Conservation (phyloP, 345 rosid genomes). For the Sapria himalayana region DNA sequence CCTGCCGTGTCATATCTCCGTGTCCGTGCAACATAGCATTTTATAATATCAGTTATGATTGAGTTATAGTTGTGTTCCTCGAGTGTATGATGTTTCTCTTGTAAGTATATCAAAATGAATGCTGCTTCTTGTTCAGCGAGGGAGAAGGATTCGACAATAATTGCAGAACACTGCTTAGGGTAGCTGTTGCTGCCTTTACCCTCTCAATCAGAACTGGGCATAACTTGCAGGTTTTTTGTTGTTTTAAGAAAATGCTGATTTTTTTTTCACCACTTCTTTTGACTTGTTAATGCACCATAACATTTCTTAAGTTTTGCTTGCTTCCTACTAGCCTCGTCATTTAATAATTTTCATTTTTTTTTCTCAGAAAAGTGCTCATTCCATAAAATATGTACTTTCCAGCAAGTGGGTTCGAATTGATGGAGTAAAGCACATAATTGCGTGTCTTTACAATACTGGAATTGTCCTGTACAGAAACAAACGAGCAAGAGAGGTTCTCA, state of each 20-base stretch:
- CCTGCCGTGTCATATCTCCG: no score
- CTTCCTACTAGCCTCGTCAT: no score
- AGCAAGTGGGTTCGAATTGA: conserved; percentile 44
- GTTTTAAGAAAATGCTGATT: conserved; percentile 7
- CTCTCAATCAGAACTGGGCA: conserved; percentile 34
- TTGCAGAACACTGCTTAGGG: conserved; percentile 22
- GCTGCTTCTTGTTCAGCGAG: conserved; percentile 8
- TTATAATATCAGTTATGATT: no score
- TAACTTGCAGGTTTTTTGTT: conserved; percentile 30
- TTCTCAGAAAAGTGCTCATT: conserved; percentile 31
- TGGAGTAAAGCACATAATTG: conserved; percentile 39
- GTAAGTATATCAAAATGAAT: no score
- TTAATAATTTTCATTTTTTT: conserved; percentile 13
- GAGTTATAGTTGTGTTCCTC: no score
- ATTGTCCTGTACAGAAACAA: conserved; percentile 42
- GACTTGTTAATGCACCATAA: conserved; percentile 2
- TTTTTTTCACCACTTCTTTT: not conserved
- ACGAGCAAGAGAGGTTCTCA: conserved; percentile 41
- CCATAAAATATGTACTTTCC: conserved; percentile 29
- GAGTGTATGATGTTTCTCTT: no score
- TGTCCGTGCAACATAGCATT: no score
- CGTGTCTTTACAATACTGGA: conserved; percentile 46
- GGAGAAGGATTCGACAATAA: conserved; percentile 23
- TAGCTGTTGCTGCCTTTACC: conserved; percentile 51
- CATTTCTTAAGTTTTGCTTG: conserved; percentile 6